Evolutionary conservation across 345 rosid species (phyloP).

Genomic region (Mangifera indica): DNA sequence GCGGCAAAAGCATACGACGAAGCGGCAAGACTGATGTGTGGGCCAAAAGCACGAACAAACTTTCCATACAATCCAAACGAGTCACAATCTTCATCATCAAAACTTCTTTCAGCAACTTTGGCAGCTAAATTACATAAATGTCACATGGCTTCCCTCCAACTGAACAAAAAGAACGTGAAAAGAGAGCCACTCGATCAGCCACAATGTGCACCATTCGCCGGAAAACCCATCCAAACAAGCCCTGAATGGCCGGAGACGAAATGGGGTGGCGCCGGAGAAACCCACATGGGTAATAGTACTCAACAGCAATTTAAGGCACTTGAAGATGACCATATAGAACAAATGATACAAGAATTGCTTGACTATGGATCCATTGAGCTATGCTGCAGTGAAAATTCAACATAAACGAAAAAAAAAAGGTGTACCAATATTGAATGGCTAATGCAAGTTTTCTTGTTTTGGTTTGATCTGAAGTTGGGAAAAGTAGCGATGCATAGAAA

Average conservation of each 20-base stretch:
- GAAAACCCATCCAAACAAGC: slow-evolving; percentile 13
- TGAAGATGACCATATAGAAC: slow-evolving; percentile 66
- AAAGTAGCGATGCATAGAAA: neutral
- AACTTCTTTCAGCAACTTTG: slow-evolving; percentile 63
- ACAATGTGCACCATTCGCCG: slow-evolving; percentile 19
- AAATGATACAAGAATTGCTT: slow-evolving; percentile 75
- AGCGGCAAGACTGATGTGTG: slow-evolving; percentile 77
- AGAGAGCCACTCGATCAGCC: slow-evolving; percentile 23
- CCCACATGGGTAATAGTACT: neutral
- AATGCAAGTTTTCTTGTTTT: slow-evolving; percentile 4
- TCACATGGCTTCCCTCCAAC: slow-evolving; percentile 55
- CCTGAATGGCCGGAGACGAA: slow-evolving; percentile 30
- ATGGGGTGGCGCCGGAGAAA: slow-evolving; percentile 29
- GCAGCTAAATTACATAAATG: slow-evolving; percentile 69
- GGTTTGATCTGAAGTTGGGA: neutral
- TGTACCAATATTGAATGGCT: slow-evolving; percentile 7
- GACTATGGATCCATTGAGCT: slow-evolving; percentile 61
- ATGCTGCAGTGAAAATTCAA: slow-evolving; percentile 27
- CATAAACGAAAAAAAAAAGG: slow-evolving; percentile 5
- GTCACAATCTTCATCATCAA: slow-evolving; percentile 48
- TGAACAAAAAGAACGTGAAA: slow-evolving; percentile 30
- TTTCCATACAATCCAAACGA: slow-evolving; percentile 58
- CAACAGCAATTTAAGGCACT: slow-evolving; percentile 38
- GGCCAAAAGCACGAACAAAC: slow-evolving; percentile 62
- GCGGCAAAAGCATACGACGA: slow-evolving; percentile 80